Base-by-base conservation (phyloP, 2,329 filamentous ascomycete genomes). In the Ophiocordyceps camponoti-leonardi region DNA sequence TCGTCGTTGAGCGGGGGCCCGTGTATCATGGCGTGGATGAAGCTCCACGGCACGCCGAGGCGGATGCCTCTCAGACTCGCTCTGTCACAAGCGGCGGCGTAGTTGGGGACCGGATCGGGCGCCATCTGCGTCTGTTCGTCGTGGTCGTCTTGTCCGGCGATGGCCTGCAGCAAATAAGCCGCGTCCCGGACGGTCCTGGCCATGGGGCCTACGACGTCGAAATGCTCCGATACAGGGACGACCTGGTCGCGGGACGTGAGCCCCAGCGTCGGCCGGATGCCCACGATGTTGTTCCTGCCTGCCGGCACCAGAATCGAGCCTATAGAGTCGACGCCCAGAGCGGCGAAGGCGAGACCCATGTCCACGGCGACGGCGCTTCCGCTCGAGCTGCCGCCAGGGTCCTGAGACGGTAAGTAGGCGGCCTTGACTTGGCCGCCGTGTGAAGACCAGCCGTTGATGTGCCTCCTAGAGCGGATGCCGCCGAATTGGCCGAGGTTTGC, bases 141-240 rank as follows among this genome's bases (percentile, higher is more conserved):
- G 2, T 66, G 59, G 0, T 56, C 18, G 49, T 82, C 78, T 14
- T 67, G 53, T 1, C 79, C 78, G n/a, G 74, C 73, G 41, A 84
- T 81, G 2, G 69, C 72, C 50, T 77, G 68, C 0, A 83, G 65
- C 1, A 71, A 66, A 49, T 75, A 72, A 0, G 72, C 72, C 0
- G 78, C 79, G 54, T 84, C 81, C 16, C 68, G 67, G 1, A 84
- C 73, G 0, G 71, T 81, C 37, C 72, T 68, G 0, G 72, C 75
- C 57, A 84, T 76, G 0, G 70, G 66, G 1, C 79, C 80, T 1
- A 83, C 67, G 0, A 72, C 76, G 52, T 84, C 80, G 51, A 79
- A 75, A 51, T 77, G 71, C 39, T 68, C 58, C 14, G 69, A 73
- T 4, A 83, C 75, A 0, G 79, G 79, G 18, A 83, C n/a, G 41